These are phyloP conservation scores for Penicillium sp. DNA, from an alignment of 2,329 filamentous ascomycete species.

Conservation along the genomic window DNA sequence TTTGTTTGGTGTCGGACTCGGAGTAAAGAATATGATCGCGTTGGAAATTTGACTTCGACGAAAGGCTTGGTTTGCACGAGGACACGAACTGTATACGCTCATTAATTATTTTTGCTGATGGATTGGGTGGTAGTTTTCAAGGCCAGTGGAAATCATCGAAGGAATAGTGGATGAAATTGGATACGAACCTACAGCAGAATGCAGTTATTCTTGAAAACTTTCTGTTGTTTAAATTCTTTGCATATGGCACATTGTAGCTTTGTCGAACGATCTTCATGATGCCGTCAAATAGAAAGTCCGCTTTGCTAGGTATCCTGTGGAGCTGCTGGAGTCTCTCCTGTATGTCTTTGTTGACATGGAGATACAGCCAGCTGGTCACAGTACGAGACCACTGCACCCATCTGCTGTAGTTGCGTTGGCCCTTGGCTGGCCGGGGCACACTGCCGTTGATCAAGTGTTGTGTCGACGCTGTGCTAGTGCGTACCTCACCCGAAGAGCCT, in stretches of 20 bases:
- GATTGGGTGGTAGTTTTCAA: neutral
- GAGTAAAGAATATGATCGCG: too few species aligned
- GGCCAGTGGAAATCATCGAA: neutral
- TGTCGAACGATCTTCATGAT: neutral
- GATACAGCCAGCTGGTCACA: neutral
- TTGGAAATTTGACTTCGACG: neutral
- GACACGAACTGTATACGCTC: constrained; percentile 20
- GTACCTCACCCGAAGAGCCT: neutral
- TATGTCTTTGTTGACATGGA: neutral
- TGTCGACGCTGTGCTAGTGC: neutral
- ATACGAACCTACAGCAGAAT: neutral
- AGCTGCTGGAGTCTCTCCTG: neutral
- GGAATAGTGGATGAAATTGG: neutral
- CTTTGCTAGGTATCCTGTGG: neutral
- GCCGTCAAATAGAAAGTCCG: neutral
- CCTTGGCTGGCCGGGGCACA: neutral
- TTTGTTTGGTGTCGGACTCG: neutral
- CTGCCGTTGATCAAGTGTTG: neutral
- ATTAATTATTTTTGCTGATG: constrained; percentile 9
- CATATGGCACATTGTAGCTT: neutral
- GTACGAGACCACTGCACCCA: neutral
- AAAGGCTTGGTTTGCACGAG: constrained; percentile 12
- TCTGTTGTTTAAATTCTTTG: neutral
- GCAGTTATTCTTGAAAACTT: neutral
- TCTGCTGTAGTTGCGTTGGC: neutral